Conservation (phyloP, 345 rosid genomes). For the Acer yangbiense region DNA sequence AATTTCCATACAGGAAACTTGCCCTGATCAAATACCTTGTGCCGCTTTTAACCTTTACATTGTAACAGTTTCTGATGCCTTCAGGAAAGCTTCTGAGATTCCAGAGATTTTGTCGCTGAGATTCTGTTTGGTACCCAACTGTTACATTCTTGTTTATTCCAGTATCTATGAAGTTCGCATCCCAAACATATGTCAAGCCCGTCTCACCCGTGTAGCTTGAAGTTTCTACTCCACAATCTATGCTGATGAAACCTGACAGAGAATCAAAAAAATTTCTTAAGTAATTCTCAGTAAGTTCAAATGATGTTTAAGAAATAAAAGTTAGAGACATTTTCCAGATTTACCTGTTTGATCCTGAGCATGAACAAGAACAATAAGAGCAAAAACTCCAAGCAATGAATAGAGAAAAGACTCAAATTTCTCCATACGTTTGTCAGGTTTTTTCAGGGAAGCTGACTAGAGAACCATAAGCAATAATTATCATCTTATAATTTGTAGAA, state of each 20-base stretch:
- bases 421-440: neutral
- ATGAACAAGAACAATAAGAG: neutral
- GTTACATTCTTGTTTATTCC: slow-evolving; percentile 15
- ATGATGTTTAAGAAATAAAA: no score
- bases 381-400: slow-evolving; percentile 2
- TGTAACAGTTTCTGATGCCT: slow-evolving; percentile 43
- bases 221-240: slow-evolving; percentile 22
- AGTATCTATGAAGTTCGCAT: neutral
- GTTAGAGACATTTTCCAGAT: neutral
- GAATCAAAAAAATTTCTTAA: neutral
- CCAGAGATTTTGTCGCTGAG: neutral
- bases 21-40: slow-evolving; percentile 44
- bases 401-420: neutral
- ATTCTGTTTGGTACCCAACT: neutral
- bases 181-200: slow-evolving; percentile 7
- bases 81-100: slow-evolving; percentile 43
- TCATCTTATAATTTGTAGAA: no score
- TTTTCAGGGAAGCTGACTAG: neutral
- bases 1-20: slow-evolving; percentile 38
- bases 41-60: slow-evolving; percentile 25
- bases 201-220: slow-evolving; percentile 4
- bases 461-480: no score
- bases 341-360: slow-evolving; percentile 11
- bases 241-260: slow-evolving; percentile 22
- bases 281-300: no score